These are phyloP conservation scores for Boletus subparvulus DNA, from an alignment of 768 basidiomycete genomes.

Conservation along the genomic window DNA sequence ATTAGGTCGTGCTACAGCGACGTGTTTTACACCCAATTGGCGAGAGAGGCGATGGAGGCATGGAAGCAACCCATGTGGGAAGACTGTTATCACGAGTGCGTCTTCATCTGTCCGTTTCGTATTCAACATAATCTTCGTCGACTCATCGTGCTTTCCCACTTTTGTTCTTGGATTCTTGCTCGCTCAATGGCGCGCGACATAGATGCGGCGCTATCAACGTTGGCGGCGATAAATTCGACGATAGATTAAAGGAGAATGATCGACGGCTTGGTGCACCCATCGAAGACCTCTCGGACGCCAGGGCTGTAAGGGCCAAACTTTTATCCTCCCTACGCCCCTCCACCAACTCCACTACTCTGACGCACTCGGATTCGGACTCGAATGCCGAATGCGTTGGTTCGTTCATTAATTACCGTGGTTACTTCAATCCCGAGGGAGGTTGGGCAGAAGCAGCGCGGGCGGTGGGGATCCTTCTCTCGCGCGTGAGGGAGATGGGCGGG, in stretches of 20 bases:
- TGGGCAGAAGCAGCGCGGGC: slow-evolving; percentile 83
- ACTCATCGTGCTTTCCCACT: not conserved
- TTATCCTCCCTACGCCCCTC: slow-evolving; percentile 7
- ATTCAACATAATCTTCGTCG: not conserved
- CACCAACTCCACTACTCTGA: not conserved
- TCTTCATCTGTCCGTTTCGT: slow-evolving; percentile 6
- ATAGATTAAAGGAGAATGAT: slow-evolving; percentile 64
- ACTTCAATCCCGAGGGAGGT: slow-evolving; percentile 74
- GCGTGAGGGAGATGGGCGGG: slow-evolving; percentile 60
- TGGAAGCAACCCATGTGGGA: slow-evolving; percentile 77
- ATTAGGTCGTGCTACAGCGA: slow-evolving; percentile 75
- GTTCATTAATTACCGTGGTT: slow-evolving; percentile 44
- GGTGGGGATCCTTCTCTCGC: slow-evolving; percentile 50
- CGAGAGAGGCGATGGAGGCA: slow-evolving; percentile 68
- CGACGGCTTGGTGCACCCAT: slow-evolving; percentile 52
- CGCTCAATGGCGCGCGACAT: not conserved
- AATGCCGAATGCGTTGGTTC: slow-evolving; percentile 12
- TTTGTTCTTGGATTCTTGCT: not conserved
- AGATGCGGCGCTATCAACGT: slow-evolving; percentile 32
- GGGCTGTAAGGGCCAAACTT: slow-evolving; percentile 19
- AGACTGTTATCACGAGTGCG: slow-evolving; percentile 83
- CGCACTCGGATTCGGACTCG: not conserved
- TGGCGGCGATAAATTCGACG: slow-evolving; percentile 40
- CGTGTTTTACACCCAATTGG: slow-evolving; percentile 64
- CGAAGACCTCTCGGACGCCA: slow-evolving; percentile 22